Evolutionary conservation across 495 filamentous ascomycete genomes (phyloP).

Genomic region (Terfezia boudieri): DNA sequence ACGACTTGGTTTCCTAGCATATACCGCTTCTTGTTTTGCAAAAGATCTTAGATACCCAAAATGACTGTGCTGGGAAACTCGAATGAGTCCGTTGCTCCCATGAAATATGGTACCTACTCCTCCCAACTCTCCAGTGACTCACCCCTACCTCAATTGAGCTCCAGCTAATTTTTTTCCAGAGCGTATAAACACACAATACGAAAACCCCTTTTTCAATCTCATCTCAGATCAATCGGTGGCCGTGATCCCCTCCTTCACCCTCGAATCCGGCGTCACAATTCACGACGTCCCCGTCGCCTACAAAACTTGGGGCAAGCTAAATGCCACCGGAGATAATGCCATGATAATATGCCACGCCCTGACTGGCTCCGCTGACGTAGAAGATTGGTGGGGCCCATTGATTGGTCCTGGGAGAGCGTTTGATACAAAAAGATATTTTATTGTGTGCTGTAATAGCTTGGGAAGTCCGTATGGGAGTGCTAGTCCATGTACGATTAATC

Average conservation of each 20-base stretch:
- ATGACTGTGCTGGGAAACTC: no score
- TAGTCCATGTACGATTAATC: conserved; percentile 75
- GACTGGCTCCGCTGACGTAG: conserved; percentile 86
- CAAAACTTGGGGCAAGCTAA: conserved; percentile 60
- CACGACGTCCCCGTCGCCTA: conserved; percentile 84
- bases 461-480: conserved; percentile 93
- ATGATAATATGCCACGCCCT: conserved; percentile 95
- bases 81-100: no score
- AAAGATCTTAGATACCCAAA: no score
- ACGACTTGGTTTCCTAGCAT: no score
- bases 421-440: conserved; percentile 76
- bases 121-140: no score
- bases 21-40: no score
- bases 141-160: no score
- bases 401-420: conserved; percentile 78
- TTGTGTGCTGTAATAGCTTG: conserved; percentile 87
- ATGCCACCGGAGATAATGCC: conserved; percentile 58
- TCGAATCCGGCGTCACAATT: conserved; percentile 77
- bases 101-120: no score
- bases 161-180: conserved; percentile 20
- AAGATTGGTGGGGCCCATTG: conserved; percentile 95
- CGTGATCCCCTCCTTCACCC: conserved; percentile 69
- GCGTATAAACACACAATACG: conserved; percentile 44
- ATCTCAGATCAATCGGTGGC: conserved; percentile 73
- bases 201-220: conserved; percentile 73